Conservation (phyloP, 176 grass and related monocot species). For the Areca catechu region DNA sequence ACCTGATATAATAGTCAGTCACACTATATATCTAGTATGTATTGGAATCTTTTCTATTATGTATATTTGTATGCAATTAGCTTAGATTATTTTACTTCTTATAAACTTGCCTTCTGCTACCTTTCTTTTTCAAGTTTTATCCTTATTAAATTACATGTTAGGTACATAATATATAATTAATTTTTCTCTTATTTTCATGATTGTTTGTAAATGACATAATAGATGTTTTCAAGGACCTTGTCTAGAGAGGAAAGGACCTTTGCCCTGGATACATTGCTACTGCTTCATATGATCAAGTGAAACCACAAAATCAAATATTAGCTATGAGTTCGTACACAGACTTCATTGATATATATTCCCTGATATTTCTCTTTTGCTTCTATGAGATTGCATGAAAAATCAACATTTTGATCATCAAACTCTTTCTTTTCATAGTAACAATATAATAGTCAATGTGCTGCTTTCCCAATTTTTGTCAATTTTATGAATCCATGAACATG, state of each 20-base stretch:
- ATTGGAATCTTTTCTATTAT: no score
- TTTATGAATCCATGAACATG: no score
- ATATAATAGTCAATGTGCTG: neutral
- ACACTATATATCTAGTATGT: no score
- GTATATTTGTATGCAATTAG: no score
- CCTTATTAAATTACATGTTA: slow-evolving; percentile 16
- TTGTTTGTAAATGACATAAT: neutral
- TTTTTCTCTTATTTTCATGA: no score
- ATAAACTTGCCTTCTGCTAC: neutral
- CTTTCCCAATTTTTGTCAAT: slow-evolving; percentile 4
- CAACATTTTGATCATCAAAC: slow-evolving; percentile 1
- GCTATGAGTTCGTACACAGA: slow-evolving; percentile 24
- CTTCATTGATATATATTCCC: no score
- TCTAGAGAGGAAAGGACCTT: slow-evolving; percentile 65
- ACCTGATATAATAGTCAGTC: no score
- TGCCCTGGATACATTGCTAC: slow-evolving; percentile 89
- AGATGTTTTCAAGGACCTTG: slow-evolving; percentile 63
- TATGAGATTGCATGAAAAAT: slow-evolving; percentile 7
- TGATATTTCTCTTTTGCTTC: neutral
- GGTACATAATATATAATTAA: slow-evolving; percentile 2
- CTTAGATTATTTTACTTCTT: no score
- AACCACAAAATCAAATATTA: slow-evolving; percentile 61
- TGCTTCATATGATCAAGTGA: slow-evolving; percentile 83
- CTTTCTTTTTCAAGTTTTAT: neutral
- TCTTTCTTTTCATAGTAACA: neutral